Percentiles rank a stretch among this genome's conserved stretches.
These are phyloP conservation scores for Sporothrix mexicana DNA, from an alignment of 2,329 filamentous ascomycete genomes.

Conservation along the genomic window DNA sequence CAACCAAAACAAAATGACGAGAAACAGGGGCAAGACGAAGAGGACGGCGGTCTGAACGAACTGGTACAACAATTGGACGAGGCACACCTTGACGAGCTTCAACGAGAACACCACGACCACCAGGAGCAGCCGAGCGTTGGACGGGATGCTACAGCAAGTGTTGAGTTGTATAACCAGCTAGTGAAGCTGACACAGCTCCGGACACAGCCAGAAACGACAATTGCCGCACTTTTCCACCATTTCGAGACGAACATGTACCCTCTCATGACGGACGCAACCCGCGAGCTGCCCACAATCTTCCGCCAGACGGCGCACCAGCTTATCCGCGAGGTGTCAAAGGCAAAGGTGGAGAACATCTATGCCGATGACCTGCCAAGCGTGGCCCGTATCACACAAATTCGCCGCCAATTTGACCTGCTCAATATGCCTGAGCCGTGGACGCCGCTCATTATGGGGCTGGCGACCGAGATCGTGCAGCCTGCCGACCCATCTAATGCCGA, in stretches of 20 bases:
- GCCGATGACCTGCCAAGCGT: slow-evolving; percentile 46
- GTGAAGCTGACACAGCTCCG: slow-evolving; percentile 43
- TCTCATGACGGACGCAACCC: slow-evolving; percentile 39
- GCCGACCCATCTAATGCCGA: background rate
- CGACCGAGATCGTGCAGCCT: slow-evolving; percentile 42
- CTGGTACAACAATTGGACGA: background rate
- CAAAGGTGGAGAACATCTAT: slow-evolving; percentile 45
- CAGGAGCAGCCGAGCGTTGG: slow-evolving; percentile 23
- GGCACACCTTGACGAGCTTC: background rate
- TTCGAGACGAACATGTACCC: slow-evolving; percentile 45
- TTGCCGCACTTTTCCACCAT: slow-evolving; percentile 43
- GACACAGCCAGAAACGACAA: slow-evolving; percentile 35
- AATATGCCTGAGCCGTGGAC: slow-evolving; percentile 45
- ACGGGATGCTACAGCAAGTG: slow-evolving; percentile 27
- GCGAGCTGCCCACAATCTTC: slow-evolving; percentile 44
- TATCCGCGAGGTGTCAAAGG: slow-evolving; percentile 43
- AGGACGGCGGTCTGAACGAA: background rate
- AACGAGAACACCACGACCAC: background rate
- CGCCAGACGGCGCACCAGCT: slow-evolving; percentile 42
- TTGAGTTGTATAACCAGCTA: slow-evolving; percentile 42
- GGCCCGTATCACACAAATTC: slow-evolving; percentile 48
- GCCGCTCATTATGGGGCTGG: slow-evolving; percentile 44
- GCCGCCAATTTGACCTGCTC: slow-evolving; percentile 46
- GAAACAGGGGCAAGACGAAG: background rate
- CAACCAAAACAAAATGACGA: background rate